A percentile compares a stretch with the other conserved stretches of the same genome.
phyloP scores from a whole-genome alignment of 2,329 filamentous ascomycete species.

The Colletotrichum chrysophilum region DNA sequence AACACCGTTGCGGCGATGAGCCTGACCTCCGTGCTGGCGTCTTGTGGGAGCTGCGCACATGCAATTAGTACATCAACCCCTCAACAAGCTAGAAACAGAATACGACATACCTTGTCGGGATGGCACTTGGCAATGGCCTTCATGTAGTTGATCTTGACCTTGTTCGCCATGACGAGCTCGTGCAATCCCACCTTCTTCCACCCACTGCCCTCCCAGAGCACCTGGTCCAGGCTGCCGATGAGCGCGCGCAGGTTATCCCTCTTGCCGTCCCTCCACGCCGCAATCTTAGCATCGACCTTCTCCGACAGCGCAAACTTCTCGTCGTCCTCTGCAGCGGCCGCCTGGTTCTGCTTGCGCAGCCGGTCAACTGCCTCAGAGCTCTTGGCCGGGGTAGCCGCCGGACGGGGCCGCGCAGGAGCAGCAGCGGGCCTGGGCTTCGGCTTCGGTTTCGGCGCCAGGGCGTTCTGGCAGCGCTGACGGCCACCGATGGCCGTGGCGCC shows the following conservation, averaged over 20 bases:
- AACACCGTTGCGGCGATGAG: slow-evolving; percentile 72
- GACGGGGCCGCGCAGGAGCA: slow-evolving; percentile 33
- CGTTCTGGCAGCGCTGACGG: slow-evolving; percentile 87
- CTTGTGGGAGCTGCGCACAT: slow-evolving; percentile 60
- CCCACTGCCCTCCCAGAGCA: slow-evolving; percentile 89
- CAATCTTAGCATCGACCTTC: slow-evolving; percentile 79
- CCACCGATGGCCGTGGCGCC: slow-evolving; percentile 84
- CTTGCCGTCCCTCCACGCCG: slow-evolving; percentile 88
- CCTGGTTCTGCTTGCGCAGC: slow-evolving; percentile 82
- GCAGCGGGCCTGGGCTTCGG: slow-evolving; percentile 45
- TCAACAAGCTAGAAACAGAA: background rate
- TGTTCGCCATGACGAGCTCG: slow-evolving; percentile 89
- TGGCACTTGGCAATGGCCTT: slow-evolving; percentile 99
- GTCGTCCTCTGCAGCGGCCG: slow-evolving; percentile 85
- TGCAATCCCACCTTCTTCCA: slow-evolving; percentile 98
- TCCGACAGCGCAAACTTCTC: slow-evolving; percentile 92
- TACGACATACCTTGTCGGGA: slow-evolving; percentile 86
- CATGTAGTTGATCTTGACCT: slow-evolving; percentile 98
- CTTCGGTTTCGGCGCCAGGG: slow-evolving; percentile 73
- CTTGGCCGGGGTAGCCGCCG: slow-evolving; percentile 51
- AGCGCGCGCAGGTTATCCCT: slow-evolving; percentile 90
- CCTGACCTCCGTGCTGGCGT: slow-evolving; percentile 67
- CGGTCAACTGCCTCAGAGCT: slow-evolving; percentile 80
- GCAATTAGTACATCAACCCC: background rate
- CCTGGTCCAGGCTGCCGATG: slow-evolving; percentile 82